Percentiles rank a stretch among this genome's conserved stretches.
Evolutionary conservation across 331 rosid genomes (phyloP).

Genomic region (Dryas integrifolia): DNA sequence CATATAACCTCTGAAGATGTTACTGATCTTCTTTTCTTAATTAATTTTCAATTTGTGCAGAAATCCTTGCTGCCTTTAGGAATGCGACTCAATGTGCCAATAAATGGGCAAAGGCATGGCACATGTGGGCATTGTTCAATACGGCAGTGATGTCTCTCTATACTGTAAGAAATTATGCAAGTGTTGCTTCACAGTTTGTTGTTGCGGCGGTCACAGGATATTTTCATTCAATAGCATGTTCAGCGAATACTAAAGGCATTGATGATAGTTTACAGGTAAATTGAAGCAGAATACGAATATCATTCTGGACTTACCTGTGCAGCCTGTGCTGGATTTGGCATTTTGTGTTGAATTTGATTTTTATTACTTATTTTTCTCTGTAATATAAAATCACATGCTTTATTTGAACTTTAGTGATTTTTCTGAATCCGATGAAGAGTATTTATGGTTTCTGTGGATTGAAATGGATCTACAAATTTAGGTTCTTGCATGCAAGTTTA

Average conservation of each 20-base stretch:
- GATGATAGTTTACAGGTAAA: constrained; percentile 96
- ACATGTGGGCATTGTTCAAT: constrained; percentile 87
- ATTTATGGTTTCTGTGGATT: background rate
- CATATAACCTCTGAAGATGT: background rate
- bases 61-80: constrained; percentile 68
- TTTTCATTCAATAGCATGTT: constrained; percentile 97
- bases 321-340: background rate
- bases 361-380: background rate
- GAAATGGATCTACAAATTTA: background rate
- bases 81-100: constrained; percentile 81
- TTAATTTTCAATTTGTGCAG: constrained; percentile 42
- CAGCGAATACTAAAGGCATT: constrained; percentile 92
- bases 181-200: constrained; percentile 68
- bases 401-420: background rate
- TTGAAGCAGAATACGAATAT: background rate
- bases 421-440: background rate
- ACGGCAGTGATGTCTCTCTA: constrained; percentile 96
- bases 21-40: constrained; percentile 9
- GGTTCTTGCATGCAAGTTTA: background rate
- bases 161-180: constrained; percentile 69
- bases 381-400: background rate
- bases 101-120: constrained; percentile 92
- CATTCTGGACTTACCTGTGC: background rate
- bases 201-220: constrained; percentile 96
- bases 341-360: background rate